Percentiles rank a stretch among this genome's conserved stretches.
phyloP scores from a whole-genome alignment of 1,139 yeast genomes.

The Candida freyschussii region DNA sequence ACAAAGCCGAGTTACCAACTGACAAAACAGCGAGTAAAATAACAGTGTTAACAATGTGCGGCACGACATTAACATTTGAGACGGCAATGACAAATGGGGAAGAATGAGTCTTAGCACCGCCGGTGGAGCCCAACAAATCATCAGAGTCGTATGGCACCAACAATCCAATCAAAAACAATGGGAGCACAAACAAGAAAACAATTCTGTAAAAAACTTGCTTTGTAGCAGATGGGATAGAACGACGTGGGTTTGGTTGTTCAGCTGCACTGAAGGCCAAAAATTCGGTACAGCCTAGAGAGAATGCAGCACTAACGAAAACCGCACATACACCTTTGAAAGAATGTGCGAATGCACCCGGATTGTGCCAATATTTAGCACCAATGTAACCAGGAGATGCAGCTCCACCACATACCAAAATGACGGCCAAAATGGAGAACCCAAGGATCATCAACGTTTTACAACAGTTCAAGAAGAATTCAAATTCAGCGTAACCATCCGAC shows the following conservation, averaged over 20 bases:
- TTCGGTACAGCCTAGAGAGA: constrained; percentile 83
- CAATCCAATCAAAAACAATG: constrained; percentile 58
- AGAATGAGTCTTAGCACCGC: constrained; percentile 42
- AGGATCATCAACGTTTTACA: constrained; percentile 57
- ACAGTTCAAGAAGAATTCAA: constrained; percentile 57
- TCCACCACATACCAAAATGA: constrained; percentile 63
- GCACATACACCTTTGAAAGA: constrained; percentile 74
- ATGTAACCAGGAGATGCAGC: constrained; percentile 58
- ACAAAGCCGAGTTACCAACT: constrained; percentile 73
- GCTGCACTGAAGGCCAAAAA: constrained; percentile 85
- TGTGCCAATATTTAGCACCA: constrained; percentile 58
- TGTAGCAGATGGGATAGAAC: constrained; percentile 66
- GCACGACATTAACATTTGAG: constrained; percentile 56
- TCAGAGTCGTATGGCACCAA: constrained; percentile 59
- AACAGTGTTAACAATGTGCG: constrained; percentile 71
- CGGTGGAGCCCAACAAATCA: constrained; percentile 39
- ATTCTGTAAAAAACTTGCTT: constrained; percentile 78
- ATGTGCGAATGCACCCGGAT: constrained; percentile 60
- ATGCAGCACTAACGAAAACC: constrained; percentile 81
- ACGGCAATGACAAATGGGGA: constrained; percentile 80
- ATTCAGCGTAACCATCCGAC: constrained; percentile 69
- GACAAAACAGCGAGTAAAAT: constrained; percentile 64
- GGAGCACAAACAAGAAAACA: constrained; percentile 53
- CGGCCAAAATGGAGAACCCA: constrained; percentile 62
- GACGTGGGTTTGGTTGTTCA: constrained; percentile 78